These are phyloP conservation scores for Colletotrichum phormii DNA, from an alignment of 2,329 filamentous ascomycete species.

Conservation along the genomic window DNA sequence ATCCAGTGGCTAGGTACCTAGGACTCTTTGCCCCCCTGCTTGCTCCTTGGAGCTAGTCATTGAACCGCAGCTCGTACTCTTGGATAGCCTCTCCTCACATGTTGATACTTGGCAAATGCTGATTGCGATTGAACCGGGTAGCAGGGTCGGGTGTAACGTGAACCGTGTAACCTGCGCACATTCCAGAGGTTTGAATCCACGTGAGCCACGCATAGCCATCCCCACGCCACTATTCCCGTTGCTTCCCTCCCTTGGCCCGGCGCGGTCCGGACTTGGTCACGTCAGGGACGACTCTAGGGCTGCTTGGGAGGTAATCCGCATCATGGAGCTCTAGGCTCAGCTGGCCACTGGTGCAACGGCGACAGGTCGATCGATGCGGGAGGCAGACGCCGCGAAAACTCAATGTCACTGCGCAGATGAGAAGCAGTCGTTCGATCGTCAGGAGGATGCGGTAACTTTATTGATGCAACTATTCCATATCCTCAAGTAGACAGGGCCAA, in stretches of 20 bases:
- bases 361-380: not conserved
- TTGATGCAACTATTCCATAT: not conserved
- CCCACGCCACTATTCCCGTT: not conserved
- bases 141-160: not conserved
- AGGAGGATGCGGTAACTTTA: not conserved
- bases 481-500: conserved; percentile 71
- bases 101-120: not conserved
- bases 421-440: not conserved
- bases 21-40: not conserved
- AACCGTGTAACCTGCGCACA: not conserved
- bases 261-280: not conserved
- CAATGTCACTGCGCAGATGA: not conserved
- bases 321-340: not conserved
- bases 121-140: not conserved
- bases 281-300: not conserved
- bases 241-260: not conserved
- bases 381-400: not conserved
- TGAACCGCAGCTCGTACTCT: not conserved
- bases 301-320: no score
- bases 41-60: not conserved
- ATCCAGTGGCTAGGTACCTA: not conserved
- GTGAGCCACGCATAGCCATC: not conserved
- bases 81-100: not conserved
- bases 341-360: not conserved
- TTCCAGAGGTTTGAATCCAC: not conserved